Evolutionary conservation across 208 protist genomes (phyloP).

Genomic region (Crithidia fasciculata): DNA sequence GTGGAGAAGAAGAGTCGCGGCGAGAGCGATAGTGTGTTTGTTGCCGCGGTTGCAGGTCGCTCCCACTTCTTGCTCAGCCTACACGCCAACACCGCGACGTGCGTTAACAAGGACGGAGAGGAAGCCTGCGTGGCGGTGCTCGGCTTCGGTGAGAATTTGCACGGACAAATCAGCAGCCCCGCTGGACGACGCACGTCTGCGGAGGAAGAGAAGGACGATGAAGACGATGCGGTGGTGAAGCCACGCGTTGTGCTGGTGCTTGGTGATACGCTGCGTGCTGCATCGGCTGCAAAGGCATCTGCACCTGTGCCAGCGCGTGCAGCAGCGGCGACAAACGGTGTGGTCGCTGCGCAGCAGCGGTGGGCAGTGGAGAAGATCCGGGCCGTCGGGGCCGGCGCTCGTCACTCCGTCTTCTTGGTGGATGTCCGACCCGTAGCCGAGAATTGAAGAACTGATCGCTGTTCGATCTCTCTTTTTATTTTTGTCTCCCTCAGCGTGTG

Average conservation of each 20-base stretch:
- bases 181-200: neutral
- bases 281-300: constrained; percentile 6
- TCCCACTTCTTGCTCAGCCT: constrained; percentile 63
- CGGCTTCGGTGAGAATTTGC: constrained; percentile 86
- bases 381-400: constrained; percentile 52
- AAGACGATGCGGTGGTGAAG: constrained; percentile 15
- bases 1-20: neutral
- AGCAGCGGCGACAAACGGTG: neutral
- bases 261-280: constrained; percentile 41
- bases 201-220: neutral
- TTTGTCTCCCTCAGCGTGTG: neutral
- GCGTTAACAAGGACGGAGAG: neutral
- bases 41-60: constrained; percentile 26
- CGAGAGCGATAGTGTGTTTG: neutral
- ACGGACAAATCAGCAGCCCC: constrained; percentile 67
- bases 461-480: neutral
- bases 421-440: constrained; percentile 30
- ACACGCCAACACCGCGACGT: neutral
- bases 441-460: neutral
- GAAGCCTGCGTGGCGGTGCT: constrained; percentile 36
- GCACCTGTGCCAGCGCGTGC: neutral
- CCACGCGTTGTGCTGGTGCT: constrained; percentile 33
- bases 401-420: constrained; percentile 79
- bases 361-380: constrained; percentile 49
- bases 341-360: neutral